Evolutionary conservation across 306 rosid species (phyloP).

Genomic region (Cyclanthera cordifolia): DNA sequence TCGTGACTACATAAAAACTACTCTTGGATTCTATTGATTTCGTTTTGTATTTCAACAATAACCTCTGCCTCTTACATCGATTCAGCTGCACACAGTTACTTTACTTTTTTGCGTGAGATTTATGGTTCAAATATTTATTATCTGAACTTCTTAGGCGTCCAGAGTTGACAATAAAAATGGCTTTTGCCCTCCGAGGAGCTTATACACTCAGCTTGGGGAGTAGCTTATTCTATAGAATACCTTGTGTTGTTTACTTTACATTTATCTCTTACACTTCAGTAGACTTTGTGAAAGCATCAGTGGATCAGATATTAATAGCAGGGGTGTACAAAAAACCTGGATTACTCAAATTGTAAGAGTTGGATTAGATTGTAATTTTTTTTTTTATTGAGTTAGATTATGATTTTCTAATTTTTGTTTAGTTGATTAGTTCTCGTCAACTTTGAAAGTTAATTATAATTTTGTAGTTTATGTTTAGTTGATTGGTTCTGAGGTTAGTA

Average conservation of each 20-base stretch:
- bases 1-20: constrained; percentile 40
- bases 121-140: neutral
- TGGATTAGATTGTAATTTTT: too few species aligned
- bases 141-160: neutral
- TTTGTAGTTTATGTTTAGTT: too few species aligned
- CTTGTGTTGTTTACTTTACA: neutral
- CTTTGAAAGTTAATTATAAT: too few species aligned
- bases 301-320: neutral
- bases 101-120: neutral
- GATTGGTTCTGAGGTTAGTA: too few species aligned
- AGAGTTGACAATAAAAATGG: neutral
- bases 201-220: neutral
- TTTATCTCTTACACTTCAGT: neutral
- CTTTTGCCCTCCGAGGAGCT: neutral
- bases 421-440: too few species aligned
- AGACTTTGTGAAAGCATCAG: neutral
- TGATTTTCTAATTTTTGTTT: too few species aligned
- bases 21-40: neutral
- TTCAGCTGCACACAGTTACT: neutral
- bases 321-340: too few species aligned
- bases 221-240: neutral
- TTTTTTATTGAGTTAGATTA: too few species aligned
- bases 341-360: too few species aligned
- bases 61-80: neutral
- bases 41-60: too few species aligned